Base-by-base conservation (phyloP, 306 rosid genomes). In the Hippophae tibetana region DNA sequence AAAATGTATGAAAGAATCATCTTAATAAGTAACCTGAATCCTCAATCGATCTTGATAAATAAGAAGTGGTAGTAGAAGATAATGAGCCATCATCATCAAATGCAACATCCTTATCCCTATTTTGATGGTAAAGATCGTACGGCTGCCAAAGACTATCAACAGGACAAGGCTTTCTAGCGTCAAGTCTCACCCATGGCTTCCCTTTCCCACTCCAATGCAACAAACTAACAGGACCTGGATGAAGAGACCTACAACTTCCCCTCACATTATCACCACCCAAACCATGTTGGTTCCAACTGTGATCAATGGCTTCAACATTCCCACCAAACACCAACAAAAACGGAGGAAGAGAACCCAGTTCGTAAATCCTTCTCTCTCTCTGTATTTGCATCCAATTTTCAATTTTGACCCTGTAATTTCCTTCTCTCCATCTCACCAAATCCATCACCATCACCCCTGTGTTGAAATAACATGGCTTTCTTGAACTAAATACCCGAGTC, bases 201-300 rank as follows among this genome's bases (percentile, higher is more conserved):
- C 96, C 96, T 42, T 89, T 89, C 2, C 96, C 96, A 41, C 94
- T 85, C 96, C 96, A 89, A 74, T 89, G 96, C 6, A 89, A 72
- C 49, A 89, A 60, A 46, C 88, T 81, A 3, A 89, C 96, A 5
- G 94, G 96, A 5, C 96, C 96, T 1, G 96, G 96, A 63, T 89
- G 96, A 65, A 89, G 38, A 31, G 38, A 31, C 38, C 38, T 31
- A 31, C 38, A 31, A 31, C 38, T 31, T 31, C 38, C 38, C 5
- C 38, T 31, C 38, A 31, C 38, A 31, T 31, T 31, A 31, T 31
- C 38, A 31, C 38, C 38, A 31, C 38, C 38, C 38, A 31, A 31
- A 31, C 38, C 38, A 31, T 31, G 38, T 31, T 31, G 38, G 38
- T 31, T 31, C 38, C 38, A 31, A 31, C 38, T 31, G 38, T 31